These are phyloP conservation scores for Trametes sanguinea DNA, from an alignment of 768 basidiomycete species.

Conservation along the genomic window DNA sequence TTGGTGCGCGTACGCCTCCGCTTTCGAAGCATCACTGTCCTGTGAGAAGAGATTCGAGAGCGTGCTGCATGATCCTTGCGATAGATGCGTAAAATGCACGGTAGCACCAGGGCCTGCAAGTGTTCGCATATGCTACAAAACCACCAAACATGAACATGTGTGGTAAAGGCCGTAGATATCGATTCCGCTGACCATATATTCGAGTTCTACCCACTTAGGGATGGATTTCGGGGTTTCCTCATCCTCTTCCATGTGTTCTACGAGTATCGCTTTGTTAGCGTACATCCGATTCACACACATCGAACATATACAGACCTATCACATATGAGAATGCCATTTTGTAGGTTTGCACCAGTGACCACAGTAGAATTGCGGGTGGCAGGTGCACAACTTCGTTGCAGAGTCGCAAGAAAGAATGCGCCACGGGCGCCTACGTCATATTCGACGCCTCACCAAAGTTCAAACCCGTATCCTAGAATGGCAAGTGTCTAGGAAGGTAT, in stretches of 20 bases:
- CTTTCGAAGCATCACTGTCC: constrained; percentile 21
- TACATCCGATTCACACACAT: too few relatives aligned
- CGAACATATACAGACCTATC: too few relatives aligned
- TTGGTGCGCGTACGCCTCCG: constrained; percentile 49
- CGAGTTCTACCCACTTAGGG: constrained; percentile 90
- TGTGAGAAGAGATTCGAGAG: constrained; percentile 42
- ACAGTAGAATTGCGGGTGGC: too few relatives aligned
- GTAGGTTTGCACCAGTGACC: too few relatives aligned
- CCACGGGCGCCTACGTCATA: too few relatives aligned
- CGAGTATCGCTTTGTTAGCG: too few relatives aligned
- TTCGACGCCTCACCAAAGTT: too few relatives aligned
- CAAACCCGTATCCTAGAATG: too few relatives aligned
- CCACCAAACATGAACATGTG: not conserved
- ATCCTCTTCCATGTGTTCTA: constrained; percentile 97
- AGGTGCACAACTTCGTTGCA: too few relatives aligned
- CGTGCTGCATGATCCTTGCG: constrained; percentile 61
- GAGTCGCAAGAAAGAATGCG: too few relatives aligned
- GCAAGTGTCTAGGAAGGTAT: too few relatives aligned
- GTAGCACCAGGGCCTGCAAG: constrained; percentile 65
- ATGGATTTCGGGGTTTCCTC: constrained; percentile 70
- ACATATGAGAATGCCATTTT: constrained; percentile 35
- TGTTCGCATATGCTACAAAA: constrained; percentile 81
- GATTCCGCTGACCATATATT: constrained; percentile 65
- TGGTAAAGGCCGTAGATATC: not conserved
- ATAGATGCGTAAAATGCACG: constrained; percentile 87